Evolutionary conservation across 1,284 basidiomycete genomes (phyloP), one percentile per base, ranked within the genome.

Genomic region (Chondrostereum purpureum): DNA sequence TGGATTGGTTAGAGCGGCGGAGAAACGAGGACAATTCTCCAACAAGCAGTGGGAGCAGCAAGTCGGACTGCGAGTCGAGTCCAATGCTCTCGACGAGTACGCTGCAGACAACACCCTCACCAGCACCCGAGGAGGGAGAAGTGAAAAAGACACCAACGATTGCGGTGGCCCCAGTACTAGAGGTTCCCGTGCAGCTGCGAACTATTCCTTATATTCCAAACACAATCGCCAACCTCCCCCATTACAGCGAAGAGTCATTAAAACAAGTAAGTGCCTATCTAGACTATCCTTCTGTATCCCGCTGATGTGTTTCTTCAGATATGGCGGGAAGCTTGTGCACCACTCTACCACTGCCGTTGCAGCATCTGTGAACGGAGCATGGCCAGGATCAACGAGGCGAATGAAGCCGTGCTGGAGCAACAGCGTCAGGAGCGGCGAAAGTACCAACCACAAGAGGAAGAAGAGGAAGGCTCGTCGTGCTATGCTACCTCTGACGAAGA

Each of bases 21-120:
- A 62, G 64, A 50, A 73, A 75, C 47, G 65, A 65, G 18, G 76
- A 72, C 47, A 72, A 71, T 49, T 66, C 66, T 2, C 70, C 70
- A 13, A 68, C 66, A 5, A 41, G 44, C 18, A 42, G 24, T 31
- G n/a, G n/a, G n/a, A n/a, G 67, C 70, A 2, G 73, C 74, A 3
- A 73, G 70, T 33, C 70, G 65, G 39, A 68, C 0, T 75, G 74
- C 47, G 70, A 72, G 22, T 84, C 82, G n/a, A 85, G 82, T 53
- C 83, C 83, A 0, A 82, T 84, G 1, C 58, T 86, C n/a, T 85
- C 82, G 5, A 82, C 82, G 0, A 77, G 80, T 4, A 87, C 83
- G 2, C 55, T 87, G 13, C 79, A 80, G 49, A 87, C 83, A 13
- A 86, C 84, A 3, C 83, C 83, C 0, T 84, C 80, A 0, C 83